Conservation (phyloP, 306 rosid genomes). For the Cucurbita maxima region DNA sequence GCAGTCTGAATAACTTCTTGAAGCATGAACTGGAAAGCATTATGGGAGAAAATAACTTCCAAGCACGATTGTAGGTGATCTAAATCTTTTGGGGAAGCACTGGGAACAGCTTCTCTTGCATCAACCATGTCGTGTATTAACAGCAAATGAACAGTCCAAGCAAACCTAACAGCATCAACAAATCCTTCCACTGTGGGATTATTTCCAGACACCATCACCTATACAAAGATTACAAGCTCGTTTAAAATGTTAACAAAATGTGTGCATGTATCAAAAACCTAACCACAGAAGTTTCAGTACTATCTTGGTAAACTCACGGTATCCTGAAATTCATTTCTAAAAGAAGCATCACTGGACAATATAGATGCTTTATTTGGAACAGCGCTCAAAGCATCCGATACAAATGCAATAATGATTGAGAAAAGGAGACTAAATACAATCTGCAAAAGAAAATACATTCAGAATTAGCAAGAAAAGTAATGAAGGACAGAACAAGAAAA, state of each 20-base stretch:
- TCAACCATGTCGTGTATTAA: conserved; percentile 45
- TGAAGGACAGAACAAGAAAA: conserved; percentile 6
- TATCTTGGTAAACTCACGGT: conserved; percentile 35
- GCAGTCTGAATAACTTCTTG: conserved; percentile 73
- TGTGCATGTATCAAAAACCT: background rate
- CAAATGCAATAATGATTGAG: conserved; percentile 61
- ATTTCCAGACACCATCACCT: conserved; percentile 73
- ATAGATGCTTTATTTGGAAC: conserved; percentile 73
- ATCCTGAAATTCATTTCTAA: conserved; percentile 69
- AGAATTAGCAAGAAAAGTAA: background rate
- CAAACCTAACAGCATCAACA: conserved; percentile 62
- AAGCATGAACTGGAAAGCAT: conserved; percentile 68
- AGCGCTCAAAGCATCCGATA: conserved; percentile 83
- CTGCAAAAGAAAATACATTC: conserved; percentile 34
- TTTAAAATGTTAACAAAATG: background rate
- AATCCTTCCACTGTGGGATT: conserved; percentile 65
- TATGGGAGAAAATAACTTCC: conserved; percentile 64
- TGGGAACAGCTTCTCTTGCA: conserved; percentile 41
- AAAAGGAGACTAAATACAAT: conserved; percentile 76
- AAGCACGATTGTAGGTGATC: conserved; percentile 52
- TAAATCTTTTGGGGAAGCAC: conserved; percentile 53
- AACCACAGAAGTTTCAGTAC: conserved; percentile 7
- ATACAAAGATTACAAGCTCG: background rate
- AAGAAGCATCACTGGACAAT: conserved; percentile 57
- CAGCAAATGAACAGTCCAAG: conserved; percentile 91